Evolutionary conservation across 805 yeast species (phyloP).

Genomic region (Saccharomycopsis sp.): DNA sequence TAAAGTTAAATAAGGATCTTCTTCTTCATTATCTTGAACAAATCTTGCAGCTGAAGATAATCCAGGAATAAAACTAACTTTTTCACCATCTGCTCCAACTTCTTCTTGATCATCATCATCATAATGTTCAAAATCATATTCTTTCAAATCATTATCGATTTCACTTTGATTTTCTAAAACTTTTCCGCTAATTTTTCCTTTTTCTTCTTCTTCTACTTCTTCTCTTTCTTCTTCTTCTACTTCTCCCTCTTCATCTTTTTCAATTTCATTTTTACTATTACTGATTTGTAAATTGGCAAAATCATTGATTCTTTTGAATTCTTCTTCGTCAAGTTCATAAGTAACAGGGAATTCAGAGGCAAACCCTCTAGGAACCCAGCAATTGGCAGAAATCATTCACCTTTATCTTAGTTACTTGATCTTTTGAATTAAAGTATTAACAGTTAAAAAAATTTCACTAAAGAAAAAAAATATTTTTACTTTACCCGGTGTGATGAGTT

Average conservation of each 20-base stretch:
- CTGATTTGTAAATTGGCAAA: slow-evolving; percentile 75
- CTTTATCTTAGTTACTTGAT: background rate
- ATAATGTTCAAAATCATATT: slow-evolving; percentile 76
- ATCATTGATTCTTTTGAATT: slow-evolving; percentile 79
- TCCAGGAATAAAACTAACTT: slow-evolving; percentile 63
- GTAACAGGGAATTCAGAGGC: slow-evolving; percentile 88
- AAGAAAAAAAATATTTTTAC: background rate
- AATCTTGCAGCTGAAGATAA: slow-evolving; percentile 50
- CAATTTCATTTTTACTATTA: slow-evolving; percentile 44
- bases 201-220: slow-evolving; percentile 9
- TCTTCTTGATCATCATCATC: slow-evolving; percentile 55
- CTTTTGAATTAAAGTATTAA: no score
- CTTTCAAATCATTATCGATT: slow-evolving; percentile 77
- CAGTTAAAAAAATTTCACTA: background rate
- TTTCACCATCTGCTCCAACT: slow-evolving; percentile 41
- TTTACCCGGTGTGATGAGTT: no score
- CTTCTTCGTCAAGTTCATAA: slow-evolving; percentile 83
- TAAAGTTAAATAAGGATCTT: slow-evolving; percentile 52
- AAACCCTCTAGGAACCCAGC: slow-evolving; percentile 95
- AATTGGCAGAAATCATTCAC: slow-evolving; percentile 76
- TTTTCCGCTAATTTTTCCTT: slow-evolving; percentile 16
- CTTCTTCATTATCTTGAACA: slow-evolving; percentile 30
- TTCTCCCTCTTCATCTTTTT: slow-evolving; percentile 25
- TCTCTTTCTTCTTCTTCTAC: slow-evolving; percentile 21
- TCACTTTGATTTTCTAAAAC: slow-evolving; percentile 44